phyloP scores from a whole-genome alignment of 2,329 filamentous ascomycete genomes.

The Paracamarosporium sp. region DNA sequence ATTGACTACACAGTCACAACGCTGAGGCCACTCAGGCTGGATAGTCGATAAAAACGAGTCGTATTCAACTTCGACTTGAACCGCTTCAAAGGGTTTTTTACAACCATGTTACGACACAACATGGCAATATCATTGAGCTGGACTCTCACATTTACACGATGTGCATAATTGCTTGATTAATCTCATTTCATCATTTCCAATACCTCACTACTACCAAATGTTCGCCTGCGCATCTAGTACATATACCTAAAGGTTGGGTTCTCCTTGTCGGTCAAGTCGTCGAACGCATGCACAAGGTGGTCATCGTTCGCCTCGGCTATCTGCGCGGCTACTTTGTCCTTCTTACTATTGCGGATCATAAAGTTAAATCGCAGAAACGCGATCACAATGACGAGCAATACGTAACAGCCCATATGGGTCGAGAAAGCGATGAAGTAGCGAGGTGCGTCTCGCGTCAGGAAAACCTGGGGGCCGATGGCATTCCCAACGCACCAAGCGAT shows the following conservation, averaged over 20 bases:
- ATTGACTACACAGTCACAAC: no score
- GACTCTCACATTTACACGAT: background rate
- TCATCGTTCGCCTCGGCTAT: constrained; percentile 50
- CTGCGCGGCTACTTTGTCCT: constrained; percentile 57
- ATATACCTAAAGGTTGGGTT: constrained; percentile 68
- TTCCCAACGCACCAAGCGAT: constrained; percentile 74
- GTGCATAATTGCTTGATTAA: background rate
- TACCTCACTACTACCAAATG: no score
- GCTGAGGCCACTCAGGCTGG: no score
- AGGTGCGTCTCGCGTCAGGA: constrained; percentile 61
- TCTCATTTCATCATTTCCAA: background rate
- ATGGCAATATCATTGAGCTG: background rate
- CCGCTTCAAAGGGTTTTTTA: no score
- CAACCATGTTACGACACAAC: no score
- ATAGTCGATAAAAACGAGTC: no score
- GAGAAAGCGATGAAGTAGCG: constrained; percentile 74
- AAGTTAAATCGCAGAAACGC: constrained; percentile 66
- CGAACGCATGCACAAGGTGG: constrained; percentile 61
- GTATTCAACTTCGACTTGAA: no score
- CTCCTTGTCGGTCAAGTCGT: constrained; percentile 69
- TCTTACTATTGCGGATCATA: constrained; percentile 63
- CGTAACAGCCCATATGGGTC: constrained; percentile 74
- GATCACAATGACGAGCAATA: constrained; percentile 64
- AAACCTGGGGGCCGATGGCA: constrained; percentile 61
- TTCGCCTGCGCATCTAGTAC: constrained; percentile 21